phyloP scores from a whole-genome alignment of 208 protist species.

The Trypanosoma boissoni region DNA sequence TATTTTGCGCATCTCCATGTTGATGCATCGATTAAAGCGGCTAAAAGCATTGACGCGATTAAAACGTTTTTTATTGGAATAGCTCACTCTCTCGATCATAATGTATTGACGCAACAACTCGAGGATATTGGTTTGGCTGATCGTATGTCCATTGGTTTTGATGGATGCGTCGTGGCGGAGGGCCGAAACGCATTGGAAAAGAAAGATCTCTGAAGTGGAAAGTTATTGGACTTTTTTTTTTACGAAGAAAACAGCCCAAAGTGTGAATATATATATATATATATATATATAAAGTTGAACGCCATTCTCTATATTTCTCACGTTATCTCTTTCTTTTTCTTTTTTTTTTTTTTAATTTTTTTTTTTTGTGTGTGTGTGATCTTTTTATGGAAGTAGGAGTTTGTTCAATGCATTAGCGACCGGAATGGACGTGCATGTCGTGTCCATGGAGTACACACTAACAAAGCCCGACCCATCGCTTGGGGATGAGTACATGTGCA shows the following conservation, averaged over 20 bases:
- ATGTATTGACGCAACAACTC: slow-evolving; percentile 27
- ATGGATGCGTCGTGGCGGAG: slow-evolving; percentile 47
- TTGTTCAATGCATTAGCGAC: not conserved
- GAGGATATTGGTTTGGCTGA: slow-evolving; percentile 21
- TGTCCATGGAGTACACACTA: slow-evolving; percentile 58
- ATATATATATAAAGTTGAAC: not conserved
- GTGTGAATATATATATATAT: not conserved
- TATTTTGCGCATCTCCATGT: slow-evolving; percentile 50
- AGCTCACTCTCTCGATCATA: slow-evolving; percentile 46
- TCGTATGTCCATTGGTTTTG: slow-evolving; percentile 43
- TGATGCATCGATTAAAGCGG: slow-evolving; percentile 31
- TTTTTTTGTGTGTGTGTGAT: slow-evolving; percentile 4
- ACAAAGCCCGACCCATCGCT: slow-evolving; percentile 40
- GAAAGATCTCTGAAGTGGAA: not conserved
- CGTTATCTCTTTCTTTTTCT: not conserved
- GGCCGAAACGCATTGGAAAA: slow-evolving; percentile 1
- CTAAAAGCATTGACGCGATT: slow-evolving; percentile 27
- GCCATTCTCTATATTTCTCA: not conserved
- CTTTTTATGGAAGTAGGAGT: too few relatives aligned
- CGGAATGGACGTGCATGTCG: slow-evolving; percentile 53
- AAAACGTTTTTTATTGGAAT: slow-evolving; percentile 64
- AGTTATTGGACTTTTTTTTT: too few relatives aligned
- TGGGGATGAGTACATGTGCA: slow-evolving; percentile 53
- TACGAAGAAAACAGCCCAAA: not conserved
- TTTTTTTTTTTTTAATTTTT: slow-evolving; percentile 13